Evolutionary conservation across 768 basidiomycete species (phyloP).

Genomic region (Rhizopogon sp.): DNA sequence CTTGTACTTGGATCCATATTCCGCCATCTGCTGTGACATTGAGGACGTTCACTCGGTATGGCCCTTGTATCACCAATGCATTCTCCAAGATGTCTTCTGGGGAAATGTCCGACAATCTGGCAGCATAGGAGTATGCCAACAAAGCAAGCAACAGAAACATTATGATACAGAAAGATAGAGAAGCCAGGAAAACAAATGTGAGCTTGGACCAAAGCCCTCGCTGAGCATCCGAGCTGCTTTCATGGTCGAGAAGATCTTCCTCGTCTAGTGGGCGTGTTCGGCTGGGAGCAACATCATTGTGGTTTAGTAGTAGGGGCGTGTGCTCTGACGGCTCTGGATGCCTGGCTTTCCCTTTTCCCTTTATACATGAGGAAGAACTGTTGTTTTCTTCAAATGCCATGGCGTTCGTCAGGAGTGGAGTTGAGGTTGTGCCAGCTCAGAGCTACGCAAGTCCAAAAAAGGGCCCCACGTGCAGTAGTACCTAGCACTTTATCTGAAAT

Average conservation of each 20-base stretch:
- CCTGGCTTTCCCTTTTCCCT: constrained; percentile 24
- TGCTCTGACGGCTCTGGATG: constrained; percentile 21
- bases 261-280: constrained; percentile 7
- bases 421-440: neutral
- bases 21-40: constrained; percentile 55
- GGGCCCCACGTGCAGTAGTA: neutral
- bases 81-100: constrained; percentile 54
- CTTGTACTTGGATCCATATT: constrained; percentile 55
- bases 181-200: constrained; percentile 49
- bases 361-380: constrained; percentile 8
- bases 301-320: constrained; percentile 21
- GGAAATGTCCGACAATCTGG: constrained; percentile 46
- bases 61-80: constrained; percentile 53
- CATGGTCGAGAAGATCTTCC: constrained; percentile 13
- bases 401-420: constrained; percentile 7
- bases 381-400: constrained; percentile 17
- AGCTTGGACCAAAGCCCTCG: constrained; percentile 30
- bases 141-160: constrained; percentile 40
- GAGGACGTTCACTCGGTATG: constrained; percentile 56
- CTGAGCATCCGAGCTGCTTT: constrained; percentile 14
- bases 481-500: too few species aligned
- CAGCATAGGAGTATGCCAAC: constrained; percentile 64
- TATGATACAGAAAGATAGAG: constrained; percentile 46
- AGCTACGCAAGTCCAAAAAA: neutral
- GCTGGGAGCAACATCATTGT: constrained; percentile 14